phyloP scores from a whole-genome alignment of 257 asterid species.

The Penstemon davidsonii region DNA sequence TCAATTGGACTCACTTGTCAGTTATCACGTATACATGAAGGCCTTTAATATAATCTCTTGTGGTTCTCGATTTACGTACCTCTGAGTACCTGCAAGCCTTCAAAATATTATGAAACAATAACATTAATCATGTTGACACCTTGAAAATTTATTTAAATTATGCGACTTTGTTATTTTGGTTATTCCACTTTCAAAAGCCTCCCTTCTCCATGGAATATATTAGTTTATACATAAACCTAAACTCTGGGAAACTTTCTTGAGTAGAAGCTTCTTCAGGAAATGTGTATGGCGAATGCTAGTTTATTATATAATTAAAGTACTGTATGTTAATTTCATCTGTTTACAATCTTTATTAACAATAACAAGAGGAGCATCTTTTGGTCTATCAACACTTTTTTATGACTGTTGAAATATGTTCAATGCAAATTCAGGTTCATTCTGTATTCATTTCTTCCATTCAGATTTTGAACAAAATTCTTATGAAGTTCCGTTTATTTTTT shows the following conservation, averaged over 20 bases:
- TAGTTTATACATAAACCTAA: conserved; percentile 3
- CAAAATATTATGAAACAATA: conserved; percentile 8
- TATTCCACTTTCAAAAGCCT: conserved; percentile 24
- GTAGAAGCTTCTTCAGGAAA: conserved; percentile 10
- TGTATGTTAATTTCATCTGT: conserved; percentile 12
- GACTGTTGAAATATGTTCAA: conserved; percentile 18
- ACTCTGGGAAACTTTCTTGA: conserved; percentile 17
- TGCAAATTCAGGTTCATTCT: background rate
- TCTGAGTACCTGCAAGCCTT: conserved; percentile 5
- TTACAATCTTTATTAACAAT: conserved; percentile 1
- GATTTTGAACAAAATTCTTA: background rate
- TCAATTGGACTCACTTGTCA: conserved; percentile 3
- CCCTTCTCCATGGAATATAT: conserved; percentile 5
- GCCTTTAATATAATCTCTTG: conserved; percentile 15
- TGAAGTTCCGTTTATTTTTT: background rate
- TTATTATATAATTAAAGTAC: conserved; percentile 10
- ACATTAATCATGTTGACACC: background rate
- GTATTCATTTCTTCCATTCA: conserved; percentile 7
- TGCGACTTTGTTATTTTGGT: background rate
- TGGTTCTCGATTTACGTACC: conserved; percentile 1
- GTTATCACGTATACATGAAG: background rate
- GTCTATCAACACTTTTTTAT: conserved; percentile 14
- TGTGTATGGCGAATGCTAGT: conserved; percentile 27
- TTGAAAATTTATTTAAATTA: conserved; percentile 6
- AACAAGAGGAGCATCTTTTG: conserved; percentile 18